Conservation (phyloP, 2,329 filamentous ascomycete genomes). For the Fusarium acutatum region DNA sequence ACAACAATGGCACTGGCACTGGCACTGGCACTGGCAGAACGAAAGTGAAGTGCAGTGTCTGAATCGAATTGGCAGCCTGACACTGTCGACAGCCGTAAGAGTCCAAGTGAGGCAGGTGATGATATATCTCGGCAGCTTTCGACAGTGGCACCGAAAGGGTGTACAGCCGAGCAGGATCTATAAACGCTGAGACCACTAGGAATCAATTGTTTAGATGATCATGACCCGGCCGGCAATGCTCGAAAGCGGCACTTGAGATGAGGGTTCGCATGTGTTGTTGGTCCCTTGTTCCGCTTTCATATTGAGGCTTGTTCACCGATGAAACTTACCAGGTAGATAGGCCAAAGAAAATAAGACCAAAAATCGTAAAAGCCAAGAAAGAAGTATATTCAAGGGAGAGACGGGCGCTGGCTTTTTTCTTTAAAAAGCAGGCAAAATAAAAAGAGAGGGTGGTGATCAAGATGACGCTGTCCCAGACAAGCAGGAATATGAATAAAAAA, state of each 20-base stretch:
- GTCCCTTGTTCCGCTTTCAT: slow-evolving; percentile 12
- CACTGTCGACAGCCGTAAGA: slow-evolving; percentile 2
- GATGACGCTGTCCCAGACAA: slow-evolving; percentile 30
- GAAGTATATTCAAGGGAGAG: slow-evolving; percentile 10
- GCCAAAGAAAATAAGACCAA: background rate
- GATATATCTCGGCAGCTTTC: background rate
- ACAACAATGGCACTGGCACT: background rate
- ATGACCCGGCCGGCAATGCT: background rate
- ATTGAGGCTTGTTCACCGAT: slow-evolving; percentile 1
- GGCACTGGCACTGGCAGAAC: background rate
- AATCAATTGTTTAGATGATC: background rate
- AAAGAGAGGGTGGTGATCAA: slow-evolving; percentile 23
- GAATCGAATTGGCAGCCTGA: slow-evolving; percentile 1
- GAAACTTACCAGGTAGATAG: slow-evolving; percentile 27
- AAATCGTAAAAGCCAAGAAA: background rate
- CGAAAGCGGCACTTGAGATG: slow-evolving; percentile 4
- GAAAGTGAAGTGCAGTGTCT: background rate
- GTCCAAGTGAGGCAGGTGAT: slow-evolving; percentile 8
- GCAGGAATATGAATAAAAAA: slow-evolving; percentile 2
- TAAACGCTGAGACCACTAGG: slow-evolving; percentile 10
- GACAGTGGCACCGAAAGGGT: background rate
- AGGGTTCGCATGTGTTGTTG: background rate
- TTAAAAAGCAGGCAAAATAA: slow-evolving; percentile 8
- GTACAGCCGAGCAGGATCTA: background rate
- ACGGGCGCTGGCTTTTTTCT: slow-evolving; percentile 1